Evolutionary conservation across 2,329 filamentous ascomycete species (phyloP), one percentile per base, ranked within the genome.

Genomic region (Aspergillus tubingensis): DNA sequence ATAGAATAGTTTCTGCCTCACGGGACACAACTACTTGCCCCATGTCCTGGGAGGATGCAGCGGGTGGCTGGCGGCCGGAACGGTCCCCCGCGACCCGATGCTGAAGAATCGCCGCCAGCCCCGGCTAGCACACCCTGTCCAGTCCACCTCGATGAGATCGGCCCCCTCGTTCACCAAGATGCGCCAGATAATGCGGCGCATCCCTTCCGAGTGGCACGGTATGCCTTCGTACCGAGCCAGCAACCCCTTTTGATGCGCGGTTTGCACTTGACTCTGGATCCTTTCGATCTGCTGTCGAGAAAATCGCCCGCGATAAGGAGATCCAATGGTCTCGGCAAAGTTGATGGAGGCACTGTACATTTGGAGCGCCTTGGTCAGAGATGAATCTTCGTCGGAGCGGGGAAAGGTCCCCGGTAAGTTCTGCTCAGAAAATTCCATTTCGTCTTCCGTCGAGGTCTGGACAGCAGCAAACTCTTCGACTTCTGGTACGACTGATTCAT

Each of bases 131-230:
- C 58, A 59, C 17, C 51, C 32, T 1, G 47, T 38, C 58, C 61
- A 54, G n/a, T 65, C 62, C 10, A 67, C 44, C n/a, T 68, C 67
- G 15, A 67, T 60, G 11, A 67, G n/a, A 56, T 67, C 67, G 6
- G 54, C 67, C 8, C 67, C 65, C 27, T 65, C 65, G n/a, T 52
- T 52, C 1, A 61, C 64, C 51, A 68, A 47, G 5, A 61, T 48
- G 5, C 62, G 55, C 64, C 62, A 62, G 15, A 67, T 55, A 11
- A 62, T 23, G 13, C 58, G 60, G 7, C 52, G 62, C 38, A 64
- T 13, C 25, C 38, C 39, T 13, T 50, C 21, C 30, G 58, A 50
- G 3, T 58, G 36, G 1, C 50, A 62, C 5, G 65, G 61, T 19
- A 68, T 62, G 1, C 52, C 63, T 8, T 56, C 53, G 32, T 66